Conservation (phyloP, 108 stramenopile species). For the Cyclotella kingstonii region DNA sequence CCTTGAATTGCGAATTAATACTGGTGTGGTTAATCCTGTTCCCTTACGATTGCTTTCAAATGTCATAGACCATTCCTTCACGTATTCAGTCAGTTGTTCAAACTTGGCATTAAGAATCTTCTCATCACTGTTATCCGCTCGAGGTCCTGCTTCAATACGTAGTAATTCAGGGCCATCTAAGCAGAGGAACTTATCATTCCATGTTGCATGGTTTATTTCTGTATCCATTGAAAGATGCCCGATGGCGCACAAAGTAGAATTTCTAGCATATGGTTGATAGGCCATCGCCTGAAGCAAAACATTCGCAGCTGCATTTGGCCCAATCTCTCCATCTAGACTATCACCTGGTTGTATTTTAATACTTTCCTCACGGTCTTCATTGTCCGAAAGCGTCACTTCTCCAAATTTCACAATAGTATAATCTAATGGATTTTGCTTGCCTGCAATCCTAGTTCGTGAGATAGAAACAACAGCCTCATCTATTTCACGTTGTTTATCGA, state of each 20-base stretch:
- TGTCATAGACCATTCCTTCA: conserved; percentile 62
- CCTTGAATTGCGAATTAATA: conserved; percentile 36
- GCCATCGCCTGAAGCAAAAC: conserved; percentile 52
- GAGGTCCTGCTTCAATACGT: conserved; percentile 36
- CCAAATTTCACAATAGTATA: conserved; percentile 82
- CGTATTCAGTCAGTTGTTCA: conserved; percentile 55
- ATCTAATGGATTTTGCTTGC: conserved; percentile 53
- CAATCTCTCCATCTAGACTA: conserved; percentile 36
- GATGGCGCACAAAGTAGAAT: conserved; percentile 42
- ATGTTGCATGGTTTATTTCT: conserved; percentile 24
- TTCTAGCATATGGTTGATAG: conserved; percentile 50
- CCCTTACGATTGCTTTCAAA: conserved; percentile 44
- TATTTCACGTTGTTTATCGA: conserved; percentile 69
- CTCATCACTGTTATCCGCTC: background rate
- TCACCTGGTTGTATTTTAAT: conserved; percentile 54
- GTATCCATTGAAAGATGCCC: conserved; percentile 20
- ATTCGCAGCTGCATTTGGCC: conserved; percentile 44
- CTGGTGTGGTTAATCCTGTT: conserved; percentile 77
- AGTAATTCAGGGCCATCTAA: conserved; percentile 77
- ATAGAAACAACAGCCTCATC: conserved; percentile 59
- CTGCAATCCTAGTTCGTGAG: conserved; percentile 44
- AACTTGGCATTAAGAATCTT: conserved; percentile 22
- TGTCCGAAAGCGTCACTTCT: conserved; percentile 38
- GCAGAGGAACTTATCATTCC: conserved; percentile 70
- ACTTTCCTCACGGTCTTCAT: background rate